These are phyloP conservation scores for Micromonas pusilla DNA, from an alignment of 139 green algal species.

Conservation along the genomic window DNA sequence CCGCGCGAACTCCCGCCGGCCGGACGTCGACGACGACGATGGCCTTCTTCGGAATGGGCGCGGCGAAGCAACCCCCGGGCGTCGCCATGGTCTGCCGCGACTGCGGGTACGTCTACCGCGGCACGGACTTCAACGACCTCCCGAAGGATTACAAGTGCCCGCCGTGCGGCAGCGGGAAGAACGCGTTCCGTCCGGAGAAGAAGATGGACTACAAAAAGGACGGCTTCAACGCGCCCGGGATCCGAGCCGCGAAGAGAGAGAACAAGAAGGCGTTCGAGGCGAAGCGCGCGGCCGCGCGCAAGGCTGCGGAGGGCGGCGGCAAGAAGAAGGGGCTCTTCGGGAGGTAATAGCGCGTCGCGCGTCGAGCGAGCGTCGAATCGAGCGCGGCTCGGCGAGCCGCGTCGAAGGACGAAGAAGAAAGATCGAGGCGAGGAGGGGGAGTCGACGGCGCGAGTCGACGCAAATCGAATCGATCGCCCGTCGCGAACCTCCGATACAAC, in stretches of 20 bases:
- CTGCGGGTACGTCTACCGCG: background rate
- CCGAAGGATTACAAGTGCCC: background rate
- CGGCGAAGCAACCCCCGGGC: background rate
- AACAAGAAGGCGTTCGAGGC: background rate
- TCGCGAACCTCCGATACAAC: no score
- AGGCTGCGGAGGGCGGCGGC: background rate
- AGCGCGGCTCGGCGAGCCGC: no score
- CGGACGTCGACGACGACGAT: background rate
- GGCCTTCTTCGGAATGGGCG: background rate
- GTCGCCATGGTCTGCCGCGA: background rate
- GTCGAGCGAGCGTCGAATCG: no score
- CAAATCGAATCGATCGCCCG: no score
- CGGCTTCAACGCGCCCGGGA: background rate
- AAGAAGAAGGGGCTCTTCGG: background rate
- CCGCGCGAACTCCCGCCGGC: background rate
- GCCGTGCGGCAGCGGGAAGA: background rate
- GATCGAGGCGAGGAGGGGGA: no score
- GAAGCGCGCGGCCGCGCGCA: background rate
- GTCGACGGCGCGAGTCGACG: no score
- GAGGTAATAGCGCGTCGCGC: no score
- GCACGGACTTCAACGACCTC: background rate
- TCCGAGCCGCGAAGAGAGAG: background rate
- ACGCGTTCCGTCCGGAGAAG: background rate
- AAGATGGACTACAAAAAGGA: background rate
- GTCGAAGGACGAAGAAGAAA: no score